These are phyloP conservation scores for Leishmania lainsoni DNA, from an alignment of 208 protist species.

Conservation along the genomic window DNA sequence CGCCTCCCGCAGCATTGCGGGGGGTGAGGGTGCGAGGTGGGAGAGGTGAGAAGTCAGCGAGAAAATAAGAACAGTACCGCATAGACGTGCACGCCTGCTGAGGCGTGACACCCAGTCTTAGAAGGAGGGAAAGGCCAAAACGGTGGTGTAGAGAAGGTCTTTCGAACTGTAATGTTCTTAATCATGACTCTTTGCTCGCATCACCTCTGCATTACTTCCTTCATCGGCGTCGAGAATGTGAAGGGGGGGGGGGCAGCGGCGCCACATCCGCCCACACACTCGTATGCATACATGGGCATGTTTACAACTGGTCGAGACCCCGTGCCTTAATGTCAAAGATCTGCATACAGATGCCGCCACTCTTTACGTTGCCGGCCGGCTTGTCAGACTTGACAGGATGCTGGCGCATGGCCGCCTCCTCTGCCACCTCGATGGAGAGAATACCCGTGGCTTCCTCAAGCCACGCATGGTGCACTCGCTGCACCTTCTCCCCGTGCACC, in stretches of 20 bases:
- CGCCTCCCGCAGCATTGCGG: neutral
- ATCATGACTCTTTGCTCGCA: neutral
- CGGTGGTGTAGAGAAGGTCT: neutral
- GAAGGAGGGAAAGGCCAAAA: neutral
- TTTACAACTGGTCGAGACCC: slow-evolving; percentile 45
- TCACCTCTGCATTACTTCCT: neutral
- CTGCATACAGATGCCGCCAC: slow-evolving; percentile 89
- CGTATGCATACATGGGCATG: neutral
- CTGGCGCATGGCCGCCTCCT: slow-evolving; percentile 46
- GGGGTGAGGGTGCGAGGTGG: neutral
- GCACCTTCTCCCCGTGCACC: slow-evolving; percentile 44
- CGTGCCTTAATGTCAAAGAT: slow-evolving; percentile 82
- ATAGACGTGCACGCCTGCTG: neutral
- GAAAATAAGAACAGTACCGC: neutral
- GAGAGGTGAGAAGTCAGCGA: neutral
- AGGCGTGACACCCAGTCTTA: neutral
- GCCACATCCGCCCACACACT: neutral
- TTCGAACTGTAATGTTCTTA: neutral
- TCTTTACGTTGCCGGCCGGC: slow-evolving; percentile 47
- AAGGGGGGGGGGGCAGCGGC: neutral
- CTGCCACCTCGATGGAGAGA: slow-evolving; percentile 75
- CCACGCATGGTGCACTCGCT: slow-evolving; percentile 64
- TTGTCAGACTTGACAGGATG: slow-evolving; percentile 66
- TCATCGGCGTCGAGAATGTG: neutral
- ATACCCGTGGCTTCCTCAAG: slow-evolving; percentile 73